These are phyloP conservation scores for Magnusiomyces suaveolens DNA, from an alignment of 1,139 yeast genomes.

Conservation along the genomic window DNA sequence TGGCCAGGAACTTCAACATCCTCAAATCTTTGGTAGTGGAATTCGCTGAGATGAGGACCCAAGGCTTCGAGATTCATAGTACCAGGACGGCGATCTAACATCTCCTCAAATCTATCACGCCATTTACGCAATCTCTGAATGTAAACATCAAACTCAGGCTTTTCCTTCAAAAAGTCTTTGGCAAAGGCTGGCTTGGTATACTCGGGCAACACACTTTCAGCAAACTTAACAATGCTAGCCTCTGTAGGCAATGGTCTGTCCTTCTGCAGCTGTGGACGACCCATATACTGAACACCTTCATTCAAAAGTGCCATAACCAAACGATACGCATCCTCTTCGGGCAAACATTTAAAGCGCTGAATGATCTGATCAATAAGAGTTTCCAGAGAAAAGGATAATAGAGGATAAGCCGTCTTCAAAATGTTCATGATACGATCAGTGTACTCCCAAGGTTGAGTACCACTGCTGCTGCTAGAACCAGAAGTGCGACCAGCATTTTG, in stretches of 20 bases:
- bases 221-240: conserved; percentile 78
- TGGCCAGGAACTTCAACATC: conserved; percentile 98
- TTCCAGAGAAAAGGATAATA: conserved; percentile 84
- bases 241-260: conserved; percentile 89
- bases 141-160: conserved; percentile 84
- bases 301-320: conserved; percentile 83
- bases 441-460: conserved; percentile 81
- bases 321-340: conserved; percentile 94
- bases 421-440: conserved; percentile 94
- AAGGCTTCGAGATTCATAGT: conserved; percentile 77
- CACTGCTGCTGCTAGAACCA: conserved; percentile 13
- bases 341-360: conserved; percentile 86
- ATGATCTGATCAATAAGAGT: conserved; percentile 92
- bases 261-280: conserved; percentile 70
- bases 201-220: conserved; percentile 86
- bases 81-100: conserved; percentile 66
- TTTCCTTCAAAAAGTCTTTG: conserved; percentile 75
- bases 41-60: conserved; percentile 91
- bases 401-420: conserved; percentile 90
- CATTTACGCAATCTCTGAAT: conserved; percentile 76
- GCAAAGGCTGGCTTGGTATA: conserved; percentile 87
- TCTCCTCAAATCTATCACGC: conserved; percentile 89
- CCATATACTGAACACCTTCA: conserved; percentile 85
- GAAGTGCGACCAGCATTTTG: conserved; percentile 10
- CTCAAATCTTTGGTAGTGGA: conserved; percentile 96